phyloP scores from a whole-genome alignment of 2,329 filamentous ascomycete genomes.

The Fusarium lyarnte region DNA sequence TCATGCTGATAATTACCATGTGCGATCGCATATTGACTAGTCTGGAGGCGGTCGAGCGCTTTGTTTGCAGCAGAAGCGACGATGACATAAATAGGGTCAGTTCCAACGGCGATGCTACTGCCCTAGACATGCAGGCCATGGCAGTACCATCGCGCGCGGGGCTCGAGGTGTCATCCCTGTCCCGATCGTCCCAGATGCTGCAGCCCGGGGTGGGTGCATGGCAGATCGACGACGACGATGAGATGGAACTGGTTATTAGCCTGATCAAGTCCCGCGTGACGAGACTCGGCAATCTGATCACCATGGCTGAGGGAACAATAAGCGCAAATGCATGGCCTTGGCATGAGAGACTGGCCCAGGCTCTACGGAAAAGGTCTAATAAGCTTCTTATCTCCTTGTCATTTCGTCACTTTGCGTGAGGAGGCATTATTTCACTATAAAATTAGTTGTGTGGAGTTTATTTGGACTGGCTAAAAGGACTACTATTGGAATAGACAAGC shows the following conservation, averaged over 20 bases:
- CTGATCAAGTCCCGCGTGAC: neutral
- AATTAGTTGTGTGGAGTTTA: neutral
- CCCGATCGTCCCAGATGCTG: neutral
- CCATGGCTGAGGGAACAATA: neutral
- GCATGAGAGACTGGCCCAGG: neutral
- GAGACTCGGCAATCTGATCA: neutral
- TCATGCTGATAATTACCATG: neutral
- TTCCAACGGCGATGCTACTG: neutral
- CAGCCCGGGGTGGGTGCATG: neutral
- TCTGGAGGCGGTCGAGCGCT: neutral
- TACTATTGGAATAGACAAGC: neutral
- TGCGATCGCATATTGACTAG: neutral
- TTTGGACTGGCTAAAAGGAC: neutral
- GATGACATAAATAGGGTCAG: neutral
- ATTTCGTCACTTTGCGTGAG: neutral
- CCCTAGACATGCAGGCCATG: neutral
- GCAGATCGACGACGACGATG: neutral
- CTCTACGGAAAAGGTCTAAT: neutral
- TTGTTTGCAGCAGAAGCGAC: neutral
- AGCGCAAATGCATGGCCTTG: neutral
- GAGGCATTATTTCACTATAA: rapidly evolving
- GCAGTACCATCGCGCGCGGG: neutral
- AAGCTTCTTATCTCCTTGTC: neutral
- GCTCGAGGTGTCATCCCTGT: neutral
- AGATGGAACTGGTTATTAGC: neutral